These are phyloP conservation scores for Leucocoprinus leucothites DNA, from an alignment of 768 basidiomycete genomes.

Conservation along the genomic window DNA sequence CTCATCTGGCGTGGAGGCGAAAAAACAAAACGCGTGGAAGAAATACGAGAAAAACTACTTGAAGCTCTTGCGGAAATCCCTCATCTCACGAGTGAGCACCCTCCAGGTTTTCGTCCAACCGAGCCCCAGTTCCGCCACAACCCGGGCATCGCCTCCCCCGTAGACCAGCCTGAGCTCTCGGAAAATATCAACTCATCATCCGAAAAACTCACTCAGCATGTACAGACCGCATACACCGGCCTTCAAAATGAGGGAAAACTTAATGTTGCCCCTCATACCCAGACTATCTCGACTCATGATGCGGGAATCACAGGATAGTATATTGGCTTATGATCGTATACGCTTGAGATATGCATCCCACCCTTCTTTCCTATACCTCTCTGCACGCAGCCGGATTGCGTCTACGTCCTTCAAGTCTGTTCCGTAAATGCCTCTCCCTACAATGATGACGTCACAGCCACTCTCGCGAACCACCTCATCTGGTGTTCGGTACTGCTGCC, in stretches of 20 bases:
- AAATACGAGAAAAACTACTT: slow-evolving; percentile 60
- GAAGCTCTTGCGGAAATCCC: slow-evolving; percentile 34
- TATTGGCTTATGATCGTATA: slow-evolving; percentile 17
- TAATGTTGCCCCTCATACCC: background rate
- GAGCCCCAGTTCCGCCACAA: slow-evolving; percentile 19
- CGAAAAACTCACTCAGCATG: background rate
- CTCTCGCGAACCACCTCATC: slow-evolving; percentile 72
- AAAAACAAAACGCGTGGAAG: slow-evolving; percentile 62
- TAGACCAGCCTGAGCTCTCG: background rate
- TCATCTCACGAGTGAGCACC: background rate
- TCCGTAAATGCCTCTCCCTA: slow-evolving; percentile 93
- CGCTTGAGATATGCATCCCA: slow-evolving; percentile 88
- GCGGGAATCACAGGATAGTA: background rate
- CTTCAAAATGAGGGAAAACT: background rate
- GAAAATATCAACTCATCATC: background rate
- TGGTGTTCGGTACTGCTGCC: slow-evolving; percentile 94
- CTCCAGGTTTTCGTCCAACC: background rate
- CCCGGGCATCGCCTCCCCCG: slow-evolving; percentile 27
- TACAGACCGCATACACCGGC: background rate
- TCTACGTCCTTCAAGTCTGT: slow-evolving; percentile 42
- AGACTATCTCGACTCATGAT: no score
- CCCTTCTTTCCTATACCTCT: slow-evolving; percentile 79
- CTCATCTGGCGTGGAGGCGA: slow-evolving; percentile 74
- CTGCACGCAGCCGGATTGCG: slow-evolving; percentile 62
- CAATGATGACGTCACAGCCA: slow-evolving; percentile 96